A percentile compares a stretch with the other conserved stretches of the same genome.
These are phyloP conservation scores for Hsuehochloa calcarea DNA, from an alignment of 176 grass and related monocot species.

Conservation along the genomic window DNA sequence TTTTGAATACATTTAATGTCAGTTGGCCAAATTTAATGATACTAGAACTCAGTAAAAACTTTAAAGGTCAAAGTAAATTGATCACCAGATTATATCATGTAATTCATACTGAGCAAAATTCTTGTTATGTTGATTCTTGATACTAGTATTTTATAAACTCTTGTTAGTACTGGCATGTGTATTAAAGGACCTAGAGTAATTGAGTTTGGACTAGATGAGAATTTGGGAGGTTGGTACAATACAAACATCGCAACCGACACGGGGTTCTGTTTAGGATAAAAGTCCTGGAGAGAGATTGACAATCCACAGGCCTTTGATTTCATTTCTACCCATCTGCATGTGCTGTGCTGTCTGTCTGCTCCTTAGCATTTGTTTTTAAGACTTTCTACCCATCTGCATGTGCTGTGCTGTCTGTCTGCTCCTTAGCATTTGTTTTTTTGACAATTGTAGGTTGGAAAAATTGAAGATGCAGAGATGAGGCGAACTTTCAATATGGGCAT, in stretches of 20 bases:
- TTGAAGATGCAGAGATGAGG: conserved; percentile 79
- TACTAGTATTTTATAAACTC: neutral
- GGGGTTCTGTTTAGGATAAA: neutral
- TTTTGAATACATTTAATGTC: neutral
- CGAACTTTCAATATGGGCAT: conserved; percentile 95
- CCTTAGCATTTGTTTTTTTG: neutral
- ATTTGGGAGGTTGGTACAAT: neutral
- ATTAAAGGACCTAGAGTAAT: neutral
- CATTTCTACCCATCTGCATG: neutral
- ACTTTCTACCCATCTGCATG: neutral
- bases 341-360: neutral
- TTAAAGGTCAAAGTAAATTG: neutral
- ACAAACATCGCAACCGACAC: neutral
- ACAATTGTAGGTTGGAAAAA: conserved; percentile 65
- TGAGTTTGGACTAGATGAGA: neutral
- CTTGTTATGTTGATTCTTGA: neutral
- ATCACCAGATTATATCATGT: neutral
- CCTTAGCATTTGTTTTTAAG: neutral
- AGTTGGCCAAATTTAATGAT: neutral
- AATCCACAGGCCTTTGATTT: neutral
- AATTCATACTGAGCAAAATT: neutral
- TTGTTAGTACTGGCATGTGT: neutral
- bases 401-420: neutral
- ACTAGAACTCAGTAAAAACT: neutral
- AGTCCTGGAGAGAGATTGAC: neutral